Percentiles rank a stretch among this genome's conserved stretches.
These are phyloP conservation scores for Leccinum holopus DNA, from an alignment of 1,284 basidiomycete genomes.

Conservation along the genomic window DNA sequence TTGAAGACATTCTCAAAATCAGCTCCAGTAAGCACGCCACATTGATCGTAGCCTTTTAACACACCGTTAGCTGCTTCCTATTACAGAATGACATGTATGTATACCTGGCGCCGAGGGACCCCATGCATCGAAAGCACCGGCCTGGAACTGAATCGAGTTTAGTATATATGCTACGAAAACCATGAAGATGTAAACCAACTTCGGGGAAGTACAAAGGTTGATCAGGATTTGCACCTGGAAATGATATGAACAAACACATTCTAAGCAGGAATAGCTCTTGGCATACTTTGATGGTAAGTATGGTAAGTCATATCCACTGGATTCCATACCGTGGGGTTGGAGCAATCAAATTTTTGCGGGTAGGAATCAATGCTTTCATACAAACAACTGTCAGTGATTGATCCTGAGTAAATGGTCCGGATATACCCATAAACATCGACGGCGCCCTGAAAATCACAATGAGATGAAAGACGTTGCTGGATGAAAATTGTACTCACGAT, in stretches of 20 bases:
- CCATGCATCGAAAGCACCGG: conserved; percentile 75
- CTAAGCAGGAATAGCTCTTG: background rate
- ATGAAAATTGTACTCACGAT: conserved; percentile 34
- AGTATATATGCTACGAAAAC: conserved; percentile 2
- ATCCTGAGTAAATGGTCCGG: background rate
- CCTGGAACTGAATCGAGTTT: conserved; percentile 54
- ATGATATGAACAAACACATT: conserved; percentile 8
- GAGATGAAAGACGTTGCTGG: background rate
- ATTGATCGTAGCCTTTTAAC: conserved; percentile 45
- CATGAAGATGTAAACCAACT: conserved; percentile 16
- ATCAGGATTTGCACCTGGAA: conserved; percentile 27
- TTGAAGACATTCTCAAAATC: conserved; percentile 77
- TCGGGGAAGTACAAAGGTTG: conserved; percentile 36
- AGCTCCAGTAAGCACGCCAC: conserved; percentile 59
- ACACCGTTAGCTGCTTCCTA: conserved; percentile 11
- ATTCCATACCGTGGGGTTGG: conserved; percentile 30
- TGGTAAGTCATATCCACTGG: conserved; percentile 31
- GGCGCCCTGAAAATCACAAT: conserved; percentile 38
- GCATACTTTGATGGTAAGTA: conserved; percentile 31
- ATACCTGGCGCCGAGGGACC: conserved; percentile 61
- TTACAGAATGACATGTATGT: background rate
- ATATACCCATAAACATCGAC: conserved; percentile 55
- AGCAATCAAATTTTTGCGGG: conserved; percentile 37
- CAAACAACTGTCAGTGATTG: conserved; percentile 6
- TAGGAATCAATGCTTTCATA: conserved; percentile 30